Base-by-base conservation (phyloP, 768 basidiomycete species). In the Rhodosporidiobolus sp. region DNA sequence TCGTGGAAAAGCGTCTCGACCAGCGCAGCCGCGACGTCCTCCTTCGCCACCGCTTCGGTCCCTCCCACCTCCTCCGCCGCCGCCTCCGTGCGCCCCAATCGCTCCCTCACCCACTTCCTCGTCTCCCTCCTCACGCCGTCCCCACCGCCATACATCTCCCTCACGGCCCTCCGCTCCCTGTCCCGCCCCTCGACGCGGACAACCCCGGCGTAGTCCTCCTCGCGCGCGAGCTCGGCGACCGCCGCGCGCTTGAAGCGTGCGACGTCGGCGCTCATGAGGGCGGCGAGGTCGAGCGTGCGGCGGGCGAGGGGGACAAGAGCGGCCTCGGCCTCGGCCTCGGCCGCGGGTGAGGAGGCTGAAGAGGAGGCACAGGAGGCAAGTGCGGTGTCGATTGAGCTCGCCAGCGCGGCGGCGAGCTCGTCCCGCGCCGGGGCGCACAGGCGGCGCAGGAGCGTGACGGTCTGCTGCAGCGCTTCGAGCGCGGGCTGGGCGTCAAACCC, bases 381-480 rank as follows among this genome's bases (percentile, higher is more conserved):
- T 17, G 48, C 14, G 8, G 38, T 1, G 10, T 24, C n/a, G 56
- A 69, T 28, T 12, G 28, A 10, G 16, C n/a, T 52, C 38, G n/a
- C 5, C 34, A 73, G 30, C 0, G 49, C 3, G 1, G 20, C 4
- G n/a, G 57, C 62, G 38, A 61, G 30, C 12, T 3, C 20, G 46
- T 74, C 73, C 6, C 73, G 55, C 16, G 64, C 67, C 1, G 72
- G 72, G 0, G 72, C 72, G 59, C 72, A 73, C 8, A 73, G 50
- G 6, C 57, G 43, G 8, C 28, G n/a, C 4, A 73, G 50, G 4
- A 50, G 19, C 7, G 16, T 17, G 4, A 62, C 53, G 12, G 46
- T n/a, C 19, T 32, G 17, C 9, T 30, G 20, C 6, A 73, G 16
- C n/a, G 17, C 46, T 1, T 17, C 8, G 20, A 38, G n/a, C 2